Conservation (phyloP, 169 alveolate genomes). For the Plasmodium sp. region DNA sequence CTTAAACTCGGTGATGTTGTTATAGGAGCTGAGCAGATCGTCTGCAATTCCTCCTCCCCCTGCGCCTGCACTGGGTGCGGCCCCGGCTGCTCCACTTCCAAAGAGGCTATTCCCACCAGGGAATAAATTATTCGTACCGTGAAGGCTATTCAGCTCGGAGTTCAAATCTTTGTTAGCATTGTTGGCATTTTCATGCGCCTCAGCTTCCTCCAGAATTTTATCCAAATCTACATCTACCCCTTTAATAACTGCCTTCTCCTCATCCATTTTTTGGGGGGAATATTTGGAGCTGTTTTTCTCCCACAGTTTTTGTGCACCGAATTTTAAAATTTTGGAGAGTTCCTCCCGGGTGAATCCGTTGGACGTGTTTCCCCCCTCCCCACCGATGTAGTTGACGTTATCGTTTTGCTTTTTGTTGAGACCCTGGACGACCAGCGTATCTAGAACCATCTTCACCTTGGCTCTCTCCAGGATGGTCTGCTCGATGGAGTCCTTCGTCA, state of each 20-base stretch:
- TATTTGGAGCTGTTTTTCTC: conserved; percentile 73
- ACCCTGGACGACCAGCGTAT: conserved; percentile 96
- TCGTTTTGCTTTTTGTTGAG: conserved; percentile 83
- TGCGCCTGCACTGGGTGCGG: conserved; percentile 70
- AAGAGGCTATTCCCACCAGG: neutral
- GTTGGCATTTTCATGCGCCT: conserved; percentile 84
- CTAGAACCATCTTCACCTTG: conserved; percentile 97
- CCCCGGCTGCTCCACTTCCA: conserved; percentile 69
- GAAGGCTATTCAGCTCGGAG: conserved; percentile 68
- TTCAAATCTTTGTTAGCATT: conserved; percentile 76
- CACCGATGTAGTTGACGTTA: conserved; percentile 81
- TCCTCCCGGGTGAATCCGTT: conserved; percentile 92
- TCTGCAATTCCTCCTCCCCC: conserved; percentile 90
- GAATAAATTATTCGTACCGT: conserved; percentile 25
- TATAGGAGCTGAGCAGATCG: conserved; percentile 89
- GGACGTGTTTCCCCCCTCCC: conserved; percentile 74
- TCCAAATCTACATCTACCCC: conserved; percentile 90
- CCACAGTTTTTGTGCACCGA: conserved; percentile 94
- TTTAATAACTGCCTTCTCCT: conserved; percentile 27
- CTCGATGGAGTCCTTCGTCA: conserved; percentile 97
- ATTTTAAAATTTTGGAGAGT: conserved; percentile 89
- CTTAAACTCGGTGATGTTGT: conserved; percentile 91
- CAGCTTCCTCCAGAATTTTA: conserved; percentile 92
- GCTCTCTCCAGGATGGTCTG: conserved; percentile 98
- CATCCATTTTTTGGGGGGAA: conserved; percentile 62